Evolutionary conservation across 495 filamentous ascomycete genomes (phyloP).

Genomic region (Penicillium salamii): DNA sequence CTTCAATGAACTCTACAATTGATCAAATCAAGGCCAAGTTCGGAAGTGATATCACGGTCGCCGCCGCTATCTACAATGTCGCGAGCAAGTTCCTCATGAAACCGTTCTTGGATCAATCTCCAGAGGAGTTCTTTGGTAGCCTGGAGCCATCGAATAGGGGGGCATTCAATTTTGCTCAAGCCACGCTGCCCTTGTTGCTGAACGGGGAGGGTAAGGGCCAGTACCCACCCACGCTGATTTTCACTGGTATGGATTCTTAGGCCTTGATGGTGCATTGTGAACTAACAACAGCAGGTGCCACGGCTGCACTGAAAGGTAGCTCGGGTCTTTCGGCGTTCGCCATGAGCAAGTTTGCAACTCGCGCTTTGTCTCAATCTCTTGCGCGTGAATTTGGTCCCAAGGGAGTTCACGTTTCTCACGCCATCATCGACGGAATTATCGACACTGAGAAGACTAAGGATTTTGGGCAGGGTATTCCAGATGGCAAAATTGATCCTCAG

Average conservation of each 20-base stretch:
- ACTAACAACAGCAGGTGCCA: conserved; percentile 49
- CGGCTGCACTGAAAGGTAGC: conserved; percentile 63
- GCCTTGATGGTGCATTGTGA: not conserved
- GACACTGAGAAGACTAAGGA: conserved; percentile 62
- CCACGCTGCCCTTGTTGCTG: conserved; percentile 60
- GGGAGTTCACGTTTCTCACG: conserved; percentile 73
- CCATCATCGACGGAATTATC: conserved; percentile 74
- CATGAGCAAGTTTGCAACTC: conserved; percentile 66
- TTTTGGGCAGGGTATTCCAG: conserved; percentile 49
- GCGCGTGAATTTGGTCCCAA: conserved; percentile 75
- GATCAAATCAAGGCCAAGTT: conserved; percentile 52
- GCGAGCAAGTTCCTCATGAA: conserved; percentile 55
- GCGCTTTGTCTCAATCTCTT: conserved; percentile 64
- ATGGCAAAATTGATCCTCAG: conserved; percentile 64
- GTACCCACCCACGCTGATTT: conserved; percentile 65
- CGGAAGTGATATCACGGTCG: conserved; percentile 37
- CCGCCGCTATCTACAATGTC: conserved; percentile 72
- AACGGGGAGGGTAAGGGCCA: conserved; percentile 35
- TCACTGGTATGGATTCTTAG: conserved; percentile 43
- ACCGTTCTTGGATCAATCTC: conserved; percentile 62
- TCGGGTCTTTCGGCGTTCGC: conserved; percentile 61
- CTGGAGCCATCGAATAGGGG: conserved; percentile 48
- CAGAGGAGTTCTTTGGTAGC: conserved; percentile 53
- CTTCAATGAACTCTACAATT: conserved; percentile 54
- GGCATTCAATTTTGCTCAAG: conserved; percentile 67